A percentile compares a stretch with the other conserved stretches of the same genome.
phyloP scores from a whole-genome alignment of 306 rosid species.

The Acacia acuminata region DNA sequence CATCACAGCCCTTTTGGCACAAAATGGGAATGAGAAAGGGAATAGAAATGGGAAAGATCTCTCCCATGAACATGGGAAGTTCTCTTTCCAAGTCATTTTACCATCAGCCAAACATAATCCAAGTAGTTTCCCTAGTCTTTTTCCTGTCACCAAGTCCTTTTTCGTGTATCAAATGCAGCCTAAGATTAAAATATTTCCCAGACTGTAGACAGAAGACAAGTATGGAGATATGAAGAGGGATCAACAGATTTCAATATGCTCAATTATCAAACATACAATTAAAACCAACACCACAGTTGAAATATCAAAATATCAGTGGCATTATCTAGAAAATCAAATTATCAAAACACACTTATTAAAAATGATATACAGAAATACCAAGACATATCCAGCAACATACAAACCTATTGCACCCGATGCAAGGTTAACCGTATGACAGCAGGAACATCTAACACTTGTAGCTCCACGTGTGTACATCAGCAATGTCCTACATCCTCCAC shows the following conservation, averaged over 20 bases:
- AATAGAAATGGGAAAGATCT: background rate
- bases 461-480: slow-evolving; percentile 90
- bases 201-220: background rate
- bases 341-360: slow-evolving; percentile 17
- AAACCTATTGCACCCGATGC: slow-evolving; percentile 64
- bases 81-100: background rate
- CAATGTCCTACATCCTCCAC: slow-evolving; percentile 97
- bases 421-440: slow-evolving; percentile 88
- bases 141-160: background rate
- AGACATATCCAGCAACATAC: background rate
- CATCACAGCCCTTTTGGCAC: background rate
- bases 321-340: background rate
- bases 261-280: background rate
- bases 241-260: background rate
- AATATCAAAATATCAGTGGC: background rate
- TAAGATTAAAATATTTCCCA: background rate
- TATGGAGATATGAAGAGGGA: background rate
- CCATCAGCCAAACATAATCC: background rate
- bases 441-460: slow-evolving; percentile 97
- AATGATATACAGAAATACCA: slow-evolving; percentile 22
- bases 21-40: background rate
- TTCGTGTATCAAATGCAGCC: background rate
- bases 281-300: slow-evolving; percentile 21
- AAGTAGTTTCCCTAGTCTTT: background rate
- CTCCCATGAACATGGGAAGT: background rate